Conservation (phyloP, 1,139 yeast genomes). For the Taphrina pruni region DNA sequence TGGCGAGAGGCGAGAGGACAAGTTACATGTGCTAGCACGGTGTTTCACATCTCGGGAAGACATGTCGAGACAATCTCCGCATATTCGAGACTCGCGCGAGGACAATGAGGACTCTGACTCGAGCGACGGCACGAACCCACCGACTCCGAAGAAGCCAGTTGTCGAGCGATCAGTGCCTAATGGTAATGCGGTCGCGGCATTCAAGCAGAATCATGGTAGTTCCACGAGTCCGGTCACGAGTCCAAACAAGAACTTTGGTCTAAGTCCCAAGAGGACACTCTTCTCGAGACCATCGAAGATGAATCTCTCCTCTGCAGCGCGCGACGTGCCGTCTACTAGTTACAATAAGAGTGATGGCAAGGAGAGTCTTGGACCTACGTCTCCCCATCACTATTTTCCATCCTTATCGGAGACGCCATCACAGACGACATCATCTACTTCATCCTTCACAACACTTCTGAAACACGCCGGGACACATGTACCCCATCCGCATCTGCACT, state of each 20-base stretch:
- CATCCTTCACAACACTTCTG: constrained; percentile 23
- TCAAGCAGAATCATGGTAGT: constrained; percentile 4
- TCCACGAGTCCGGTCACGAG: constrained; percentile 17
- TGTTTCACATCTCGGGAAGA: constrained; percentile 10
- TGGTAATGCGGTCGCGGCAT: neutral
- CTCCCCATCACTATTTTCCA: constrained; percentile 11
- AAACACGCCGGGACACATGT: constrained; percentile 34
- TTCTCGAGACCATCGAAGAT: constrained; percentile 37
- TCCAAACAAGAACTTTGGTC: constrained; percentile 18
- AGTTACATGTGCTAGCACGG: constrained; percentile 1
- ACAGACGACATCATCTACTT: constrained; percentile 3
- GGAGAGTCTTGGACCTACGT: constrained; percentile 2
- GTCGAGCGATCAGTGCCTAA: neutral
- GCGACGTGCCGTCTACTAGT: neutral
- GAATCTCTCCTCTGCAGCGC: constrained; percentile 17
- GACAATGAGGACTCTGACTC: constrained; percentile 33
- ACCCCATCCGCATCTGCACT: constrained; percentile 21
- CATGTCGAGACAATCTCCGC: constrained; percentile 13
- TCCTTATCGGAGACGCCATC: neutral
- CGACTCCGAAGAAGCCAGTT: constrained; percentile 29
- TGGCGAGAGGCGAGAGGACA: neutral
- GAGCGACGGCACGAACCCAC: constrained; percentile 33
- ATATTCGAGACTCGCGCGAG: constrained; percentile 7
- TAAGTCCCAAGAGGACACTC: constrained; percentile 25
- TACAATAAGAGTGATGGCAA: neutral